phyloP scores from a whole-genome alignment of 73 alveolate genomes.

The Durusdinium trenchii region DNA sequence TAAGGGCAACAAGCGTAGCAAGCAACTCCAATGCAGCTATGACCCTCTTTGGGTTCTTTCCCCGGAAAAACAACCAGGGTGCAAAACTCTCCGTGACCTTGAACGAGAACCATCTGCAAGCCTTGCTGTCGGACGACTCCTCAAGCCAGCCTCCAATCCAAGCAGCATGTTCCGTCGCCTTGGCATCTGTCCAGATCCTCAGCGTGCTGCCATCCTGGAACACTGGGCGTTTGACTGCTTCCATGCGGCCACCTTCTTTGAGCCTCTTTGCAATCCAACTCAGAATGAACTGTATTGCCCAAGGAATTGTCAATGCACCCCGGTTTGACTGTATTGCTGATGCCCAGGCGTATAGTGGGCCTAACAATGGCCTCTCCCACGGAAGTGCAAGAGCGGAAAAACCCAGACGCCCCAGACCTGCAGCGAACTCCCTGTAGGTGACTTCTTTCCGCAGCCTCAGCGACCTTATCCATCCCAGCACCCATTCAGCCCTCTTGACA shows the following conservation, averaged over 20 bases:
- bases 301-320: not conserved
- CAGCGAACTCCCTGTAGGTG: not conserved
- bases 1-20: not conserved
- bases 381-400: not conserved
- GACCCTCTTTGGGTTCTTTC: not conserved
- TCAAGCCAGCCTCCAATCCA: not conserved
- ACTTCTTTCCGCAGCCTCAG: not conserved
- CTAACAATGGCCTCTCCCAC: not conserved
- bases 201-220: too few species aligned
- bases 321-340: not conserved
- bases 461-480: not conserved
- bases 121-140: not conserved
- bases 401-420: not conserved
- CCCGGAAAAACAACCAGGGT: slow-evolving; percentile 10
- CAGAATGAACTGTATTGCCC: not conserved
- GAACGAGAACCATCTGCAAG: slow-evolving; percentile 4
- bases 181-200: not conserved
- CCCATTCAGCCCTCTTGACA: not conserved
- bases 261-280: not conserved
- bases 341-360: slow-evolving; percentile 5
- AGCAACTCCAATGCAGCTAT: slow-evolving; percentile 14
- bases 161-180: not conserved
- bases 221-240: not conserved
- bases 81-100: not conserved
- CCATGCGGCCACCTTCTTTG: not conserved